phyloP scores from a whole-genome alignment of 1,139 yeast genomes.

The Arxiozyma heterogenica region DNA sequence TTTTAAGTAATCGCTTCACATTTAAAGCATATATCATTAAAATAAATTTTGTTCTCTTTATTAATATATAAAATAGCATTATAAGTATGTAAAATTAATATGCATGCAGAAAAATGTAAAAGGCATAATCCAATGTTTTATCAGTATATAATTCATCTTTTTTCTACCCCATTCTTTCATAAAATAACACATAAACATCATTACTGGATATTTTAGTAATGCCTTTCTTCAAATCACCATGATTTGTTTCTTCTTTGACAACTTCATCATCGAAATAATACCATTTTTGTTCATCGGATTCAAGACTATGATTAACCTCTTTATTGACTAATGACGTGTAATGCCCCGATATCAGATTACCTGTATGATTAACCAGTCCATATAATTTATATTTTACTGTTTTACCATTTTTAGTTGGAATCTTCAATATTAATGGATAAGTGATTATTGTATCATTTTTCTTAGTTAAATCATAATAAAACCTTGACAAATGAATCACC shows the following conservation, averaged over 20 bases:
- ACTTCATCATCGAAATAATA: constrained; percentile 65
- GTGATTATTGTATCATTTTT: constrained; percentile 46
- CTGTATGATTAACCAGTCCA: constrained; percentile 63
- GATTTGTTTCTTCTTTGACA: constrained; percentile 40
- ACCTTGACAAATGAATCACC: constrained; percentile 56
- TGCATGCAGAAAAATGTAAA: not conserved
- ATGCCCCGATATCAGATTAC: constrained; percentile 65
- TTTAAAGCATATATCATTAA: too few species aligned
- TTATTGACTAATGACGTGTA: constrained; percentile 62
- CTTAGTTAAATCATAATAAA: constrained; percentile 47
- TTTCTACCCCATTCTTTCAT: constrained; percentile 36
- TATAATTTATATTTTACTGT: constrained; percentile 43
- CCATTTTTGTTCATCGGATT: constrained; percentile 41
- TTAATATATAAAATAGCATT: too few species aligned
- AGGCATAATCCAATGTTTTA: not conserved
- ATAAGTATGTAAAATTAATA: not conserved
- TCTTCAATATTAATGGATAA: constrained; percentile 47
- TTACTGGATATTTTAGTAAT: constrained; percentile 40
- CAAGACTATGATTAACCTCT: constrained; percentile 28
- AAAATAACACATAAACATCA: constrained; percentile 68
- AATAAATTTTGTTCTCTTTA: too few species aligned
- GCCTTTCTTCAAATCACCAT: constrained; percentile 38
- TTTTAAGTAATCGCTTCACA: too few species aligned
- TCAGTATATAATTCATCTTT: not conserved
- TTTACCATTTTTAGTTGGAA: constrained; percentile 35